Base-by-base conservation (phyloP, 495 filamentous ascomycete genomes). In the Neurospora sp. region DNA sequence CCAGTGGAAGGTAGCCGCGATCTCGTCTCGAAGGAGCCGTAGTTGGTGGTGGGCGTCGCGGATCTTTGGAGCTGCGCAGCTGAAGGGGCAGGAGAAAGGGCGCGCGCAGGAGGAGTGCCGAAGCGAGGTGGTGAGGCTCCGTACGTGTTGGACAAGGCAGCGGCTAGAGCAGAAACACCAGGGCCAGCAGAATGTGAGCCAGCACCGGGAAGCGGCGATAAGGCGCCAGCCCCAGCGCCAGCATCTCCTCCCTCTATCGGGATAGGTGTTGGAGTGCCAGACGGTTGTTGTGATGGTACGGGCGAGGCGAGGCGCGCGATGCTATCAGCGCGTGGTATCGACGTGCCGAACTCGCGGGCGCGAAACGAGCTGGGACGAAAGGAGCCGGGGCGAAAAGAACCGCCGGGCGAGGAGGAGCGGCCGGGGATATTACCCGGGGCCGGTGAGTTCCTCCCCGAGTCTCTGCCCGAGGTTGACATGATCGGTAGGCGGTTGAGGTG, bases 291-390 rank as follows among this genome's bases (percentile, higher is more conserved):
- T 66, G 54, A 15, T 34, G 89, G 89, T 38, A 88, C 87, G 8
- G 92, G 91, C 2, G 92, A 92, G 34, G 90, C 90, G 28, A 94
- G 84, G 73, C 92, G 88, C 39, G 92, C 92, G 71, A 88, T 93
- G 6, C 90, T 90, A 69, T 89, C 86, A 45, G 89, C 89, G 82
- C 92, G 86, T 72, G 84, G 84, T 17, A 85, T 80, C n/a, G 87
- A 85, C 39, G 80, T 80, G 34, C 78, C 80, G 39, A 81, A 83
- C 7, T 78, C 79, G 0, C 83, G 82, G 69, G 82, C 79, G 72
- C 84, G 82, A 70, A 78, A 74, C 3, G 86, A 87, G 69, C 81
- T 80, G 69, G 81, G 76, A 74, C 82, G 78, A 70, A 76, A 69
- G 7, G 83, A 84, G 43, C 81, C 80, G 69, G 81, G 76, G 73